phyloP scores from a whole-genome alignment of 106 monocot genomes.

The Dendrobium officinale region DNA sequence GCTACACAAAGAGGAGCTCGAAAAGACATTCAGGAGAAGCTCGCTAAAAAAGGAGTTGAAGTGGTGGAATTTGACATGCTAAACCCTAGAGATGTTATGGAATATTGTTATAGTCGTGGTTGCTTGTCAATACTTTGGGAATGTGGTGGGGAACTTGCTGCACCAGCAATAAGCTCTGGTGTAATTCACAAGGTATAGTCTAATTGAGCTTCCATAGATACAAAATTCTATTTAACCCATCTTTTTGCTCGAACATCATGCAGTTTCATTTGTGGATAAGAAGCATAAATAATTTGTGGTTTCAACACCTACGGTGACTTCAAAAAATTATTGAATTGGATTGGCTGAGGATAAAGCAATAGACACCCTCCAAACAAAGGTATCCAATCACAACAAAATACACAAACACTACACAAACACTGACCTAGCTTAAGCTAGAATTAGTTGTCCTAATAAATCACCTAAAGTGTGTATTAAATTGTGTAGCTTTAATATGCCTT shows the following conservation, averaged over 20 bases:
- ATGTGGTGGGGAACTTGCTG: conserved; percentile 80
- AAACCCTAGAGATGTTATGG: conserved; percentile 88
- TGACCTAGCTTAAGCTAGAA: too few relatives aligned
- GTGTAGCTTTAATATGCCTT: too few relatives aligned
- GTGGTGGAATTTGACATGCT: conserved; percentile 95
- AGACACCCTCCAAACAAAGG: too few relatives aligned
- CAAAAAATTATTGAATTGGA: background rate
- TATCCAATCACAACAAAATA: too few relatives aligned
- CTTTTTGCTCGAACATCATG: background rate
- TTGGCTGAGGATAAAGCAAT: too few relatives aligned
- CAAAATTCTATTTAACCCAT: background rate
- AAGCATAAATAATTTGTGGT: background rate
- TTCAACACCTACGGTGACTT: background rate
- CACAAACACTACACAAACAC: too few relatives aligned
- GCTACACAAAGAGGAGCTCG: conserved; percentile 89
- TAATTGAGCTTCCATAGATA: background rate
- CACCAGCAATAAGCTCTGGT: conserved; percentile 79
- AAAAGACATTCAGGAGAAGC: conserved; percentile 63
- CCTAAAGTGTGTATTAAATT: too few relatives aligned
- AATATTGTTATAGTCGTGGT: conserved; percentile 83
- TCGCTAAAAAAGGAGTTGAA: conserved; percentile 92
- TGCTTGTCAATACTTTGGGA: conserved; percentile 91
- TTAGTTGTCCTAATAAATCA: too few relatives aligned
- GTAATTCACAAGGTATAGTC: conserved; percentile 86
- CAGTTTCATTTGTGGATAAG: background rate